phyloP scores from a whole-genome alignment of 352 stramenopile genomes.

The Pythium volutum region DNA sequence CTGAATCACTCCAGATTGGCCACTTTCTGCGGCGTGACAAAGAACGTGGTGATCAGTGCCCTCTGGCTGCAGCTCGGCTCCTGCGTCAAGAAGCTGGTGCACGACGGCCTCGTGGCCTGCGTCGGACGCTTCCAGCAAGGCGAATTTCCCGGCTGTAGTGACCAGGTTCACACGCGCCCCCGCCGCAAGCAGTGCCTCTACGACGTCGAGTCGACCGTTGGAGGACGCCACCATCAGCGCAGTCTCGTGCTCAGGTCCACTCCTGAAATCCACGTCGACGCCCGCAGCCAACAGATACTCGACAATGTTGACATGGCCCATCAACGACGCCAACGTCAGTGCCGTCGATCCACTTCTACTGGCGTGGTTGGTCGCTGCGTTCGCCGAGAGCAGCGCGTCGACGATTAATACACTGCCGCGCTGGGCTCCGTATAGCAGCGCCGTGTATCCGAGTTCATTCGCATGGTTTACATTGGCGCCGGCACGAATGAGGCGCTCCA shows the following conservation, averaged over 20 bases:
- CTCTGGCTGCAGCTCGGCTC: not conserved
- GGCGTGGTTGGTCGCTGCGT: not conserved
- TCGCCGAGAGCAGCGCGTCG: not conserved
- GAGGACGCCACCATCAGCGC: not conserved
- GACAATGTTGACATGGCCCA: not conserved
- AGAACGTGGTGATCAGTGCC: not conserved
- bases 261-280: not conserved
- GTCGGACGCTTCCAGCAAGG: not conserved
- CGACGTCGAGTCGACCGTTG: not conserved
- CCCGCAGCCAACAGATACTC: not conserved
- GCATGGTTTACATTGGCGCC: conserved; percentile 2
- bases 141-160: not conserved
- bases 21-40: not conserved
- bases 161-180: not conserved
- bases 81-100: not conserved
- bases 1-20: not conserved
- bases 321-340: not conserved
- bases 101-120: not conserved
- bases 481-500: not conserved
- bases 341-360: not conserved
- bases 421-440: not conserved
- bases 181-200: not conserved
- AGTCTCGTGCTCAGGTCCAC: not conserved
- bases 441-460: not conserved
- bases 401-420: too few species aligned